Evolutionary conservation across 2,329 filamentous ascomycete genomes (phyloP).

Genomic region (Lecanicillium sp.): DNA sequence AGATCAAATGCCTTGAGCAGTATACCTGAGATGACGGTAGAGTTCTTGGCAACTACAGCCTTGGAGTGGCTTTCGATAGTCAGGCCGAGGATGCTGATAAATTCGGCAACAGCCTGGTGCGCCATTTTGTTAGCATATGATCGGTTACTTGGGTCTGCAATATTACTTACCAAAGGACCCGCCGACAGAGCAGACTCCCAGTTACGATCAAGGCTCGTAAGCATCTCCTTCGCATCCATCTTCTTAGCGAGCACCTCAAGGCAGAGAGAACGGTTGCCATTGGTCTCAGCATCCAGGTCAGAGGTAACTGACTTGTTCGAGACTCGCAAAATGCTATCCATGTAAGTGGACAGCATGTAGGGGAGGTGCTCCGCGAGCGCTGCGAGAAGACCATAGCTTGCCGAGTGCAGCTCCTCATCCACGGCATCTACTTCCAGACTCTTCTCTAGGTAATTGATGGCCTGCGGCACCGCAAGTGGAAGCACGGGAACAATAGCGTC

Average conservation of each 20-base stretch:
- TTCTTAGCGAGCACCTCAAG: slow-evolving; percentile 70
- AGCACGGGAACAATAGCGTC: slow-evolving; percentile 81
- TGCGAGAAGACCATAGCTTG: slow-evolving; percentile 72
- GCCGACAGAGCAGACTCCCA: slow-evolving; percentile 60
- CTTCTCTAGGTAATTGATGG: slow-evolving; percentile 63
- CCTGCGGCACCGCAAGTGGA: slow-evolving; percentile 65
- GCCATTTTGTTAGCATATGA: slow-evolving; percentile 6
- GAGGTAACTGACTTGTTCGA: slow-evolving; percentile 66
- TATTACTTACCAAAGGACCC: slow-evolving; percentile 55
- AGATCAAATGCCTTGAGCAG: slow-evolving; percentile 59
- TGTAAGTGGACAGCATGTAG: slow-evolving; percentile 77
- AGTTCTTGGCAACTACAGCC: slow-evolving; percentile 68
- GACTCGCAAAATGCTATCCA: slow-evolving; percentile 65
- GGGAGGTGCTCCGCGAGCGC: slow-evolving; percentile 77
- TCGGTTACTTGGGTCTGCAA: not conserved
- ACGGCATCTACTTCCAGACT: slow-evolving; percentile 49
- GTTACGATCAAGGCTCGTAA: slow-evolving; percentile 65
- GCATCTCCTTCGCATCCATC: slow-evolving; percentile 69
- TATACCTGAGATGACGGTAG: slow-evolving; percentile 60
- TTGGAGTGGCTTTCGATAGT: slow-evolving; percentile 76
- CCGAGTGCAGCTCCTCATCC: slow-evolving; percentile 67
- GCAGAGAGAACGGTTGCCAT: slow-evolving; percentile 61
- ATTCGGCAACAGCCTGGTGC: slow-evolving; percentile 57
- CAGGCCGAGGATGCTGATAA: slow-evolving; percentile 61
- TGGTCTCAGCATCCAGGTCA: slow-evolving; percentile 54